Conservation (phyloP, 2,329 filamentous ascomycete genomes). For the Fusarium fujikuroi region DNA sequence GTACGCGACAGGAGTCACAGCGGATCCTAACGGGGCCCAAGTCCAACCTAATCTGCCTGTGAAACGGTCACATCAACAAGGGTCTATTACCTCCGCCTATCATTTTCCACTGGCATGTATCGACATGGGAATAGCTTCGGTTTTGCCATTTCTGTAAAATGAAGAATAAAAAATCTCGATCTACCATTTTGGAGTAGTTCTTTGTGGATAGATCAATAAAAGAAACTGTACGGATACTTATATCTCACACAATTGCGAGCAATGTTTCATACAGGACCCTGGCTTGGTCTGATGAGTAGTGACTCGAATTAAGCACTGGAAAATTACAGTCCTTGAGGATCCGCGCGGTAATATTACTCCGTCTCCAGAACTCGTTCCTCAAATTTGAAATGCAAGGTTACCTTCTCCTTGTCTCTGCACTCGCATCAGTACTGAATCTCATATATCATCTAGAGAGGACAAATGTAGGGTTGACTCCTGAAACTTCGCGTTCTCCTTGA, state of each 20-base stretch:
- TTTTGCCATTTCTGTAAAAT: neutral
- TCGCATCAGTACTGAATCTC: neutral
- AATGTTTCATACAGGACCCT: neutral
- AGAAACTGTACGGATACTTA: neutral
- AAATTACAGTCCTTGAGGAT: neutral
- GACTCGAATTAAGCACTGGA: neutral
- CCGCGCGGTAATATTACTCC: neutral
- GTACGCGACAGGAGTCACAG: neutral
- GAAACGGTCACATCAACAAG: constrained; percentile 27
- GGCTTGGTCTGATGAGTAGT: neutral
- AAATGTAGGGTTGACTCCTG: neutral
- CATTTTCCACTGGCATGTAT: neutral
- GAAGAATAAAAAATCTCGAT: neutral
- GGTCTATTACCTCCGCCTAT: constrained; percentile 11
- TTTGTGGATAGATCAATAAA: neutral
- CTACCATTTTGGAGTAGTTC: neutral
- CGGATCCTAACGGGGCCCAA: constrained; percentile 11
- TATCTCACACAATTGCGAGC: too few species aligned
- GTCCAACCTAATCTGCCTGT: constrained; percentile 26
- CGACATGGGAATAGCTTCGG: constrained; percentile 15
- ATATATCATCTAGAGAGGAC: neutral
- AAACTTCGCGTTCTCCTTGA: neutral
- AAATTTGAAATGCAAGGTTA: neutral
- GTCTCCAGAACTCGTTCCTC: neutral
- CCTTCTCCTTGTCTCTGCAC: neutral